Evolutionary conservation across 352 stramenopile species (phyloP).

Genomic region (Phytopythium aichiense): DNA sequence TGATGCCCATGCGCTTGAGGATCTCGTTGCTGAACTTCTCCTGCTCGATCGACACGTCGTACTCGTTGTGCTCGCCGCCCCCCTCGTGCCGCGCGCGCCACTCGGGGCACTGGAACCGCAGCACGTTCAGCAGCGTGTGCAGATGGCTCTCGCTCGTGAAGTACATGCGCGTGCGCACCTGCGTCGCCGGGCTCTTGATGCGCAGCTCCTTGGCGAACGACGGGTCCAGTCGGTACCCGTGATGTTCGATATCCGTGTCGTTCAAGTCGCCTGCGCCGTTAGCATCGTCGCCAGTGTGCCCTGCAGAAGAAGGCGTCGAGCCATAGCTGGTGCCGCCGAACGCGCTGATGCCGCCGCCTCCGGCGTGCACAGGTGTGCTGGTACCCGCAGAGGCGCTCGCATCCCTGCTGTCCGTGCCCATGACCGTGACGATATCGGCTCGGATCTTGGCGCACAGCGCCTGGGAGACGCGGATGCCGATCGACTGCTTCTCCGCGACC

Average conservation of each 20-base stretch:
- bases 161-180: slow-evolving; percentile 96
- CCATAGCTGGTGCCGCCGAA: neutral
- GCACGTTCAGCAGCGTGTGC: slow-evolving; percentile 97
- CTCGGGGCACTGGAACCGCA: slow-evolving; percentile 87
- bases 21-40: slow-evolving; percentile 85
- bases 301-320: neutral
- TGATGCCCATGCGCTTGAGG: slow-evolving; percentile 83
- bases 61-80: slow-evolving; percentile 55
- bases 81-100: slow-evolving; percentile 60
- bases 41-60: slow-evolving; percentile 73
- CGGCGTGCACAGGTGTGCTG: slow-evolving; percentile 20
- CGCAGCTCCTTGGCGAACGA: slow-evolving; percentile 90
- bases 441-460: slow-evolving; percentile 98
- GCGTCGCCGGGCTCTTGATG: slow-evolving; percentile 91
- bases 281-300: slow-evolving; percentile 24
- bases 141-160: slow-evolving; percentile 99
- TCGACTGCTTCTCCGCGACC: slow-evolving; percentile 91
- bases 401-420: slow-evolving; percentile 43
- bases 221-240: slow-evolving; percentile 85
- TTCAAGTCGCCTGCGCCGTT: slow-evolving; percentile 6
- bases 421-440: slow-evolving; percentile 83
- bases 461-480: slow-evolving; percentile 95
- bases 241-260: slow-evolving; percentile 77
- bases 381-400: slow-evolving; percentile 15
- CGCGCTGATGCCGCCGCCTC: slow-evolving; percentile 15